Evolutionary conservation across 192 early-diverging fungal species (phyloP), one percentile per base, ranked within the genome.

Genomic region (Podila verticillata): DNA sequence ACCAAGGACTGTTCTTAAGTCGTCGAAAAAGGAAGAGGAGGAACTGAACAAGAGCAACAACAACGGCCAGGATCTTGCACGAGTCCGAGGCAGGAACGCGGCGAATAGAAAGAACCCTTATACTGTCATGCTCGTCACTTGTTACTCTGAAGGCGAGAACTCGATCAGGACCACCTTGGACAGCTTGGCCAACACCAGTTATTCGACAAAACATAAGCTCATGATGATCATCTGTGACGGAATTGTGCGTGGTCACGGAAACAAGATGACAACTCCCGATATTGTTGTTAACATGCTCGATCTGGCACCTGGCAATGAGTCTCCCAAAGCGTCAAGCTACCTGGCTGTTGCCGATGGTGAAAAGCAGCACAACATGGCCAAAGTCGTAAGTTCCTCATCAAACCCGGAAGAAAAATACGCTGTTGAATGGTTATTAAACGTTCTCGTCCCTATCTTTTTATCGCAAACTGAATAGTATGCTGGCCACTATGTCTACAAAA

Each of bases 181-280:
- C 84, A 95, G 94, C 71, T 85, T 98, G 56, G 94, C 94, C 9
- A 66, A 83, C 34, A 90, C 94, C 1, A 89, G 92, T 60, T 98
- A 96, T 82, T 93, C 95, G 36, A 89, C 91, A 44, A 90, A 92
- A 30, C 93, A 95, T 73, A 97, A 96, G 84, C 84, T 93, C 48
- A 66, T 95, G 63, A 89, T 98, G 66, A 91, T 96, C 28, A 90
- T 98, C 73, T 93, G 95, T 8, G 97, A 98, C 74, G 97, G 97
- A 67, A 89, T 95, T 30, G 93, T 98, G 75, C 95, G 87, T 58
- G 97, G 97, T 31, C 87, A 86, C 47, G 91, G 92, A 57, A 89
- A 97, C 68, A 86, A 86, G 61, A 74, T 83, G 65, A 87, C 89
- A 8, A 98, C 95, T 6, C 93, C 93, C 0, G 92, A 95, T 54